These are phyloP conservation scores for Dioscorea alata DNA, from an alignment of 106 monocot species.

Conservation along the genomic window DNA sequence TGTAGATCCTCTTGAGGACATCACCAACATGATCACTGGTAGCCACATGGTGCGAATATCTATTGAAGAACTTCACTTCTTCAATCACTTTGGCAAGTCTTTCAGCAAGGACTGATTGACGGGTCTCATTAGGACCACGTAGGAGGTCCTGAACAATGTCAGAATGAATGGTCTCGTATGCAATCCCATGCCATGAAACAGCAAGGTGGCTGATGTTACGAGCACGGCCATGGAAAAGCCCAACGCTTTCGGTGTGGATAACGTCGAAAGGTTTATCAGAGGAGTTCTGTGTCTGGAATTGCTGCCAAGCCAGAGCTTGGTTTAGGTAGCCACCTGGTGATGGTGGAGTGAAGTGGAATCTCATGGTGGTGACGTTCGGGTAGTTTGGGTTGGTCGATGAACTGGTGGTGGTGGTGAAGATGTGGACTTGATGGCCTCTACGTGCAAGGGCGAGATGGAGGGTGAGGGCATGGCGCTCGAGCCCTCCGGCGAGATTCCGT, in stretches of 20 bases:
- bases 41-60: slow-evolving; percentile 78
- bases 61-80: slow-evolving; percentile 75
- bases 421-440: slow-evolving; percentile 67
- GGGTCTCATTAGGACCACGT: slow-evolving; percentile 29
- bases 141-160: slow-evolving; percentile 76
- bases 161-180: slow-evolving; percentile 81
- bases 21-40: slow-evolving; percentile 87
- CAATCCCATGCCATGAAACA: slow-evolving; percentile 92
- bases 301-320: slow-evolving; percentile 62
- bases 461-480: slow-evolving; percentile 79
- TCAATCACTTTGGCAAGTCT: slow-evolving; percentile 55
- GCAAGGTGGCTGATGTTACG: slow-evolving; percentile 47
- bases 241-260: slow-evolving; percentile 76
- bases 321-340: slow-evolving; percentile 57
- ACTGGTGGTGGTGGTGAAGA: slow-evolving; percentile 50
- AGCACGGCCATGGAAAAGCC: slow-evolving; percentile 57
- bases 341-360: slow-evolving; percentile 52
- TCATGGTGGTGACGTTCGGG: slow-evolving; percentile 21
- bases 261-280: slow-evolving; percentile 49
- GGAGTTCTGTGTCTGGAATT: slow-evolving; percentile 46
- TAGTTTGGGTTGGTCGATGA: slow-evolving; percentile 19
- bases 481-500: slow-evolving; percentile 57
- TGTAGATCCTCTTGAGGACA: slow-evolving; percentile 76
- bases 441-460: slow-evolving; percentile 69
- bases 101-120: slow-evolving; percentile 20